phyloP scores from a whole-genome alignment of 1,284 basidiomycete species.

The Cerioporus squamosus region DNA sequence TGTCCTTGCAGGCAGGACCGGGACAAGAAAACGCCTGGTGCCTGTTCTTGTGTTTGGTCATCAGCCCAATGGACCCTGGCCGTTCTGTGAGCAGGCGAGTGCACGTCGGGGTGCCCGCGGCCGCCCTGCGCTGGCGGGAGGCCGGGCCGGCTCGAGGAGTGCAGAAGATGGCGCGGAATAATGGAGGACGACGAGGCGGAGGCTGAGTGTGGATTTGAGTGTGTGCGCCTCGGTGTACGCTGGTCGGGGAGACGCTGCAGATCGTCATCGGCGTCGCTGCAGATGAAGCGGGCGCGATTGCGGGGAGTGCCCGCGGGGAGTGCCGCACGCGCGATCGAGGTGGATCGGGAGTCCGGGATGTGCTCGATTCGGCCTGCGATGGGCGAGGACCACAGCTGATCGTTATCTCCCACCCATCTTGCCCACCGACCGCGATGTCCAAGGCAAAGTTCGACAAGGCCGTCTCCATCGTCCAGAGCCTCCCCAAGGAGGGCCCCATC shows the following conservation, averaged over 20 bases:
- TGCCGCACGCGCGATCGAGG: slow-evolving; percentile 22
- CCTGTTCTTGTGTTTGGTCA: not conserved
- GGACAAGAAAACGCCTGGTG: not conserved
- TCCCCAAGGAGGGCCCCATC: slow-evolving; percentile 84
- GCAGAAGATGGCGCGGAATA: not conserved
- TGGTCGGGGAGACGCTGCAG: not conserved
- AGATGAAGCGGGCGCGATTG: slow-evolving; percentile 6
- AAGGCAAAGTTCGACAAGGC: slow-evolving; percentile 82
- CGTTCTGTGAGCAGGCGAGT: too few relatives aligned
- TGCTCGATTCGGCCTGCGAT: slow-evolving; percentile 47
- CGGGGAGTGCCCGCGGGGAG: slow-evolving; percentile 11
- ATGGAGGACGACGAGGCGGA: too few relatives aligned
- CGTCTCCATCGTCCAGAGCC: slow-evolving; percentile 65
- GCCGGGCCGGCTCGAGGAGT: not conserved
- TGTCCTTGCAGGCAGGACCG: not conserved
- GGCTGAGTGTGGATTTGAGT: not conserved
- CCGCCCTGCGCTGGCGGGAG: too few relatives aligned
- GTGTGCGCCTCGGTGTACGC: too few relatives aligned
- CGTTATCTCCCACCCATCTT: slow-evolving; percentile 23
- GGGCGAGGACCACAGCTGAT: slow-evolving; percentile 48
- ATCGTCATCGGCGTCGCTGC: slow-evolving; percentile 15
- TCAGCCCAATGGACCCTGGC: too few relatives aligned
- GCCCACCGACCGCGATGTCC: slow-evolving; percentile 48
- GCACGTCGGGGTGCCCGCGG: too few relatives aligned
- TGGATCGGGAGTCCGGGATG: slow-evolving; percentile 22